These are phyloP conservation scores for Saccharomycopsis fermentans DNA, from an alignment of 805 yeast species.

Conservation along the genomic window DNA sequence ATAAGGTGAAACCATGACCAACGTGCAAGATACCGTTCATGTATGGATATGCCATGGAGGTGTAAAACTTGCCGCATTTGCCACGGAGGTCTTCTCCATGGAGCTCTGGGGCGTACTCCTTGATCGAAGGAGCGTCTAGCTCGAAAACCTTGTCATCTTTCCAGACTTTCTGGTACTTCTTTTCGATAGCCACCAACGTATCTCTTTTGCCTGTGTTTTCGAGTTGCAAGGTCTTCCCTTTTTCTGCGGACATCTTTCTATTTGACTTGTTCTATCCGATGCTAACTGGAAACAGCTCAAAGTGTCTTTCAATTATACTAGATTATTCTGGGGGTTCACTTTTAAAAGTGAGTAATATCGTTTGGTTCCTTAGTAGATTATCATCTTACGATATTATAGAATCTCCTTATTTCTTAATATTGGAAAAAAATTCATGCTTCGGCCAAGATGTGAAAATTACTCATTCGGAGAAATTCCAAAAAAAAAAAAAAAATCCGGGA, in stretches of 20 bases:
- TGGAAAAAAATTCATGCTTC: too few relatives aligned
- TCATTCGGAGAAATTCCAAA: too few relatives aligned
- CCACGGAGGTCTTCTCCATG: conserved; percentile 60
- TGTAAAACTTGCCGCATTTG: conserved; percentile 76
- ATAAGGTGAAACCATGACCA: conserved; percentile 91
- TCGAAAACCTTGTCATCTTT: conserved; percentile 77
- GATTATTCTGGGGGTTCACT: too few relatives aligned
- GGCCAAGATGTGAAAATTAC: too few relatives aligned
- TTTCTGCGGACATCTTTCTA: conserved; percentile 4
- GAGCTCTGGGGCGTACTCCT: conserved; percentile 46
- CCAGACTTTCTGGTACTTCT: conserved; percentile 83
- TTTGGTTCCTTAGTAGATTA: too few relatives aligned
- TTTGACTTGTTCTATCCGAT: too few relatives aligned
- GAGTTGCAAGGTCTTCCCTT: conserved; percentile 24
- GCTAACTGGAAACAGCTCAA: too few relatives aligned
- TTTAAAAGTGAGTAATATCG: too few relatives aligned
- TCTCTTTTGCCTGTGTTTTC: conserved; percentile 88
- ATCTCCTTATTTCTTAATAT: too few relatives aligned
- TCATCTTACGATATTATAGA: too few relatives aligned
- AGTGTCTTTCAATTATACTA: too few relatives aligned
- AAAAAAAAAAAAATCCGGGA: too few relatives aligned
- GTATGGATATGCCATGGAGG: conserved; percentile 96
- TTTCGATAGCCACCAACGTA: conserved; percentile 78
- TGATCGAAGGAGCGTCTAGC: conserved; percentile 73
- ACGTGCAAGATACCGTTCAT: conserved; percentile 98